Conservation (phyloP, 441 rosid genomes). For the Viola pubescens region DNA sequence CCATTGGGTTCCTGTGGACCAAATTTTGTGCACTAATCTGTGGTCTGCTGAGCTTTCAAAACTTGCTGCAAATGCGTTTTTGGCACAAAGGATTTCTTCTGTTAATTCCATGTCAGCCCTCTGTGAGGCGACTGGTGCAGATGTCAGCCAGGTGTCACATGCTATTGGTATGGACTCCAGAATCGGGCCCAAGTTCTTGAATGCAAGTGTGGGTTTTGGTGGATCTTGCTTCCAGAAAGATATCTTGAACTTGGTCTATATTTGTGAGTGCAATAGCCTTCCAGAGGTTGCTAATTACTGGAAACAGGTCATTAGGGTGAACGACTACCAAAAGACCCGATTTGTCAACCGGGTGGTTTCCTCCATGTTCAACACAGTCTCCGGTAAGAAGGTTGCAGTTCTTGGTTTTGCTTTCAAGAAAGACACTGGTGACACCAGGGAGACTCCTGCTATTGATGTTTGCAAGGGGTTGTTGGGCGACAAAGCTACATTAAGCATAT, state of each 20-base stretch:
- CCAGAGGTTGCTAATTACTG: constrained; percentile 76
- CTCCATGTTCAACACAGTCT: constrained; percentile 81
- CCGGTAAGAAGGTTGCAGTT: constrained; percentile 60
- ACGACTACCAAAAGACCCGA: constrained; percentile 69
- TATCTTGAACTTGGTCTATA: constrained; percentile 64
- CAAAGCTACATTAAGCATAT: constrained; percentile 68
- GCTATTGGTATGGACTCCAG: constrained; percentile 66
- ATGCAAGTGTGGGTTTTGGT: constrained; percentile 79
- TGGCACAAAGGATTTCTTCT: constrained; percentile 85
- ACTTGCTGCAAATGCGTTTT: constrained; percentile 77
- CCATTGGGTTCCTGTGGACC: constrained; percentile 73
- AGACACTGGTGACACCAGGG: constrained; percentile 80
- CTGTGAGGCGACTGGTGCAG: constrained; percentile 79
- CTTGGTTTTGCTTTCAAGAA: constrained; percentile 82
- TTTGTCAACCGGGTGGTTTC: constrained; percentile 71
- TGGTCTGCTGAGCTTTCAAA: constrained; percentile 92
- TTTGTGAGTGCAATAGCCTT: constrained; percentile 80
- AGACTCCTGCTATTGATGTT: constrained; percentile 81
- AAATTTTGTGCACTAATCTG: constrained; percentile 68
- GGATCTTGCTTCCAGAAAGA: constrained; percentile 86
- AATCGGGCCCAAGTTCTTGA: constrained; percentile 75
- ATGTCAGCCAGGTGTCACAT: constrained; percentile 60
- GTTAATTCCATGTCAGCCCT: constrained; percentile 88
- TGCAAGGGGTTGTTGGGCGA: constrained; percentile 80
- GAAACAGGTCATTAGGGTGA: constrained; percentile 81